phyloP scores from a whole-genome alignment of 495 filamentous ascomycete species.

The Opeltia flavorubescens region DNA sequence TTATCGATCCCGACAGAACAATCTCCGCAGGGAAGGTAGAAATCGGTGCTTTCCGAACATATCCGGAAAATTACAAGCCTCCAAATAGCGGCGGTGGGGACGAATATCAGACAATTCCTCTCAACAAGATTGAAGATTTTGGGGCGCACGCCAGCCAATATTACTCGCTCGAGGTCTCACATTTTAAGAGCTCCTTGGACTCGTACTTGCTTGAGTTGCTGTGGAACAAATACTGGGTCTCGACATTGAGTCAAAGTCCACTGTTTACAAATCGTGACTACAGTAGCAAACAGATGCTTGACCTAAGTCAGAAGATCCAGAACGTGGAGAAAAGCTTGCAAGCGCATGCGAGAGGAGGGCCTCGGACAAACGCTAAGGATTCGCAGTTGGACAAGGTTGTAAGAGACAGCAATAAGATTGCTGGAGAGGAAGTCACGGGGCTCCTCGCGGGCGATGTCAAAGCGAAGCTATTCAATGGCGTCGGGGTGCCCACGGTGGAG shows the following conservation, averaged over 20 bases:
- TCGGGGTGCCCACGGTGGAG: conserved; percentile 23
- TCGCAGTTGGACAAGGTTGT: conserved; percentile 66
- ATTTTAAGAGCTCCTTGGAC: conserved; percentile 89
- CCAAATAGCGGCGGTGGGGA: conserved; percentile 34
- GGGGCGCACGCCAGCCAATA: conserved; percentile 83
- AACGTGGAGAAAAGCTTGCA: conserved; percentile 38
- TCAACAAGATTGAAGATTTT: conserved; percentile 89
- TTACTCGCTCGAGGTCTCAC: conserved; percentile 78
- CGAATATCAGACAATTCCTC: conserved; percentile 61
- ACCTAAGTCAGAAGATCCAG: conserved; percentile 66
- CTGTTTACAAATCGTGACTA: conserved; percentile 89
- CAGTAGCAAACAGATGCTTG: conserved; percentile 79
- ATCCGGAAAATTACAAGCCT: conserved; percentile 58
- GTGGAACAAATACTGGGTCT: conserved; percentile 99
- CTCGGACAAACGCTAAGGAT: conserved; percentile 28
- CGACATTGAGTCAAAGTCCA: conserved; percentile 90
- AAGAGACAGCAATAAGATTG: conserved; percentile 64
- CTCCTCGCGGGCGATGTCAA: conserved; percentile 74
- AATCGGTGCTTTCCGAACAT: conserved; percentile 93
- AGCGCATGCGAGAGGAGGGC: conserved; percentile 23
- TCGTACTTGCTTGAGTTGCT: conserved; percentile 68
- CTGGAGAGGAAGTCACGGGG: conserved; percentile 74
- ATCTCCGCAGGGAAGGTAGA: conserved; percentile 92
- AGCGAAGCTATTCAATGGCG: conserved; percentile 64
- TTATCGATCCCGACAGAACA: conserved; percentile 94